Evolutionary conservation across 495 filamentous ascomycete species (phyloP), one percentile per base, ranked within the genome.

Genomic region (Beverwykella pulmonaria): DNA sequence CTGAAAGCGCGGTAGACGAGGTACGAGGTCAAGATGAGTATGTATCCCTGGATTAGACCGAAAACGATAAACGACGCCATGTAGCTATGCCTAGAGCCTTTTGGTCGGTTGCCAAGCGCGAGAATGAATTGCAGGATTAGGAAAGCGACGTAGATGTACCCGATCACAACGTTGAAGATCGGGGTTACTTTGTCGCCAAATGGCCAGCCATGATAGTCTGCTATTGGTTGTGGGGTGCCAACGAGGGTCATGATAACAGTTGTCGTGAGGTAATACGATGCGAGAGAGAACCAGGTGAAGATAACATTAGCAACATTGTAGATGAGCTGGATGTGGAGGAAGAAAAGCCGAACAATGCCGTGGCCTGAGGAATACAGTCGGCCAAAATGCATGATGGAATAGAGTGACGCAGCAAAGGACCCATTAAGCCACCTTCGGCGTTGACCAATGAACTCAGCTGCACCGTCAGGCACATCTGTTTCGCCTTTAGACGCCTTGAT

Each of bases 301-400:
- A 97, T 81, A 58, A 92, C 87, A 67, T 90, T 90, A 77, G 90
- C 89, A 73, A 94, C 81, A 80, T 97, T 98, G 83, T 99, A 99
- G 68, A 97, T 72, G 76, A 98, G 87, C 79, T 98, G 94, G 58
- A 98, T 81, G 80, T 98, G 94, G 75, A 98, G 86, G 84, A 98
- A 96, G 83, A 98, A 92, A 93, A 98, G 97, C 76, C 94, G 92
- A 59, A 98, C 74, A 59, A 98, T 84, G 82, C 95, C 97, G 78
- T 98, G 94, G 32, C 94, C 92, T 78, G 88, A 92, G 84, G 93
- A 94, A 84, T 97, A 98, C 91, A 98, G 96, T 47, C 93, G 90
- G 39, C 92, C 92, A 71, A 99, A 99, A 78, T 99, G 95, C 93
- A 98, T 97, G 67, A 98, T 82, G 25, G 94, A 90, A 80, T 98